These are phyloP conservation scores for Xylariaceae sp. DNA, from an alignment of 2,329 filamentous ascomycete species.

Conservation along the genomic window DNA sequence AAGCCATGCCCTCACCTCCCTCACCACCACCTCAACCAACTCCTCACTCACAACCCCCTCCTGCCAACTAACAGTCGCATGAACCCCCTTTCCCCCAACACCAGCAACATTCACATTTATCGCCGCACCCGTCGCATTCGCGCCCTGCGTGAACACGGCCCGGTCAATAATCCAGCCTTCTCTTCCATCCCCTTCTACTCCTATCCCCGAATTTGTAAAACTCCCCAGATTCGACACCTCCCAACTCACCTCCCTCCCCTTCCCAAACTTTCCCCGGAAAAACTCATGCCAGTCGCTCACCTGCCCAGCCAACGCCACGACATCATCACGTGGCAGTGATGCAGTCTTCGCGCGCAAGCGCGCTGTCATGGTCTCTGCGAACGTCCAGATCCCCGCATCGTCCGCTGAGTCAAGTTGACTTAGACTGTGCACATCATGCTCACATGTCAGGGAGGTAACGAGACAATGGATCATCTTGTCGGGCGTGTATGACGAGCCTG, in stretches of 20 bases:
- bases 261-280: constrained; percentile 40
- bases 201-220: constrained; percentile 1
- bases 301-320: constrained; percentile 38
- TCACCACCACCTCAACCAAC: constrained; percentile 35
- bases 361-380: constrained; percentile 34
- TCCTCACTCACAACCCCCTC: constrained; percentile 38
- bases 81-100: constrained; percentile 38
- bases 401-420: constrained; percentile 2
- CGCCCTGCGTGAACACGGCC: constrained; percentile 47
- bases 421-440: constrained; percentile 13
- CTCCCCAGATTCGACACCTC: constrained; percentile 50
- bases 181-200: not conserved
- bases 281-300: constrained; percentile 41
- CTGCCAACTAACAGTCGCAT: constrained; percentile 45
- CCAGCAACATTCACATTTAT: constrained; percentile 44
- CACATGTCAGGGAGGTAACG: constrained; percentile 35
- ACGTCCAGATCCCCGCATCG: constrained; percentile 39
- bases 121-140: constrained; percentile 39
- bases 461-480: constrained; percentile 36
- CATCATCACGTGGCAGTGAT: constrained; percentile 40
- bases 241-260: constrained; percentile 41
- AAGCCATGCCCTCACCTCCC: constrained; percentile 35
- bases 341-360: constrained; percentile 33
- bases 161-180: constrained; percentile 37
- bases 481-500: constrained; percentile 24